phyloP scores from a whole-genome alignment of 352 stramenopile genomes.

The Globisporangium mamillatum region DNA sequence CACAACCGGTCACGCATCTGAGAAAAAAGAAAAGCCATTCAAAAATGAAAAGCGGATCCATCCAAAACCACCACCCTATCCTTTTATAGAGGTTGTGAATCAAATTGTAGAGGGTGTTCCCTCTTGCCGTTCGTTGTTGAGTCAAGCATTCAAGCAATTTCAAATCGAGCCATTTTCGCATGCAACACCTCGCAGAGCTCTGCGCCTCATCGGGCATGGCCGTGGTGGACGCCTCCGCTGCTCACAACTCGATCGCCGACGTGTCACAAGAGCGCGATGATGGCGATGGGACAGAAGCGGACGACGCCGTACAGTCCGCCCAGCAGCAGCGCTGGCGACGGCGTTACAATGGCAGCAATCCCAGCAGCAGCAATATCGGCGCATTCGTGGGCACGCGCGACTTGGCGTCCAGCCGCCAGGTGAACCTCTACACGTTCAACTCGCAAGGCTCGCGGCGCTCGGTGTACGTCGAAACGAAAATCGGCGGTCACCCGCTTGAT shows the following conservation, averaged over 20 bases:
- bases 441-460: constrained; percentile 10
- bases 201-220: not conserved
- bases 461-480: constrained; percentile 68
- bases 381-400: constrained; percentile 21
- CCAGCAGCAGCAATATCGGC: not conserved
- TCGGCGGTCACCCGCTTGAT: constrained; percentile 72
- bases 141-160: not conserved
- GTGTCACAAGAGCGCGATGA: not conserved
- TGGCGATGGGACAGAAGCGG: not conserved
- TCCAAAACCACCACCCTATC: not conserved
- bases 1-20: constrained; percentile 4
- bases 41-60: not conserved
- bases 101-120: not conserved
- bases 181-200: not conserved
- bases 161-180: not conserved
- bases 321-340: constrained; percentile 4
- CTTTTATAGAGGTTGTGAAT: not conserved
- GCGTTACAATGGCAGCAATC: constrained; percentile 2
- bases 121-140: not conserved
- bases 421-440: constrained; percentile 65
- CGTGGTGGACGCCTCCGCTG: not conserved
- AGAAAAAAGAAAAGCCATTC: constrained; percentile 9
- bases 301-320: not conserved
- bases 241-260: constrained; percentile 3
- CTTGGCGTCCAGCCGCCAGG: constrained; percentile 25